Percentiles rank a stretch among this genome's conserved stretches.
phyloP scores from a whole-genome alignment of 2,329 filamentous ascomycete species.

The Chrysoporthe deuterocubensis region DNA sequence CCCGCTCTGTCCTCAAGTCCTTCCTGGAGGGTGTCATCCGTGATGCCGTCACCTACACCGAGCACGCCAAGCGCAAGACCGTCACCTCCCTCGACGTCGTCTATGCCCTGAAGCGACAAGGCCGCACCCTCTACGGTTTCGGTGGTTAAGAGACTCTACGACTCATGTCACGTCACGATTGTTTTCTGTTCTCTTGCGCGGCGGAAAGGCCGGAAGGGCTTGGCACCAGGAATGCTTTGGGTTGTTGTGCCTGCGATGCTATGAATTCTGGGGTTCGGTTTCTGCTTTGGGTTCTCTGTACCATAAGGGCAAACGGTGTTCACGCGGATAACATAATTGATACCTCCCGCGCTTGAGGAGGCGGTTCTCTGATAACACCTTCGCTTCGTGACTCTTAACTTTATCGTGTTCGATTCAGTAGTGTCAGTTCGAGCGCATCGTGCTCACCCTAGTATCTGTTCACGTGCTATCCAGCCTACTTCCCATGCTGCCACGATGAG shows the following conservation, averaged over 20 bases:
- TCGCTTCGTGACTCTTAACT: neutral
- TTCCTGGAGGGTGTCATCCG: conserved; percentile 83
- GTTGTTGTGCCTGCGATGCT: conserved; percentile 34
- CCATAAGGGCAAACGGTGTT: conserved; percentile 35
- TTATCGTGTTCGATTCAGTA: neutral
- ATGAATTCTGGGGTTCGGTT: conserved; percentile 35
- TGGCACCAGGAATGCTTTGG: conserved; percentile 30
- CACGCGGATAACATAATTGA: conserved; percentile 35
- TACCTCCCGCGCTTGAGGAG: conserved; percentile 28
- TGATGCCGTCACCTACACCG: conserved; percentile 80
- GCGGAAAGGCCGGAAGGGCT: conserved; percentile 16
- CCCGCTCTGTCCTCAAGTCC: conserved; percentile 80
- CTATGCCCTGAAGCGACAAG: conserved; percentile 70
- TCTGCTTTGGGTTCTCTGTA: conserved; percentile 34
- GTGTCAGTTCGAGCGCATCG: no score
- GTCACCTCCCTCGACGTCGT: conserved; percentile 73
- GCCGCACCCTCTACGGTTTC: conserved; percentile 84
- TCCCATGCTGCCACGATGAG: no score
- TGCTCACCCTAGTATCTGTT: neutral
- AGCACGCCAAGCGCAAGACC: conserved; percentile 83
- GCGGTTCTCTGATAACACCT: conserved; percentile 19
- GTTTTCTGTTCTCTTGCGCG: conserved; percentile 26
- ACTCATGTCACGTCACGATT: conserved; percentile 32
- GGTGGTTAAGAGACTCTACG: conserved; percentile 69
- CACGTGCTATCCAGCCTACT: no score